Conservation (phyloP, 2,329 filamentous ascomycete genomes). For the Tolypocladium inflatum region DNA sequence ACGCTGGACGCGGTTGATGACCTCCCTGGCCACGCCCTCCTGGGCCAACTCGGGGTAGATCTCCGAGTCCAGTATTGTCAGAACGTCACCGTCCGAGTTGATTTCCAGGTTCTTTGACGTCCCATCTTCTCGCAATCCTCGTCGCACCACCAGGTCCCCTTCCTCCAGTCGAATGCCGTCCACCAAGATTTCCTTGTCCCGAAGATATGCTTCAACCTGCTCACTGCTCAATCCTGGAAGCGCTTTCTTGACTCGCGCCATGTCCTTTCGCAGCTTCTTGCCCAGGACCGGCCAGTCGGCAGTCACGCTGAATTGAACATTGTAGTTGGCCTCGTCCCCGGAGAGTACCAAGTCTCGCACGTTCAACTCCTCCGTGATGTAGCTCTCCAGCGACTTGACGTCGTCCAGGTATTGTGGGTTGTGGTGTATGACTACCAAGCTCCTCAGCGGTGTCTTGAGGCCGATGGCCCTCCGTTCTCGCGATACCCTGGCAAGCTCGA, state of each 20-base stretch:
- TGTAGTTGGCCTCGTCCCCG: conserved; percentile 81
- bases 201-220: conserved; percentile 71
- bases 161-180: conserved; percentile 77
- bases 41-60: conserved; percentile 77
- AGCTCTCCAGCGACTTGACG: conserved; percentile 73
- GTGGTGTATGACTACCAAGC: conserved; percentile 78
- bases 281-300: conserved; percentile 92
- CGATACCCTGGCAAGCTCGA: conserved; percentile 79
- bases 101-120: conserved; percentile 69
- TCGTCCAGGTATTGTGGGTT: conserved; percentile 79
- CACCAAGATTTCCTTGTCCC: conserved; percentile 65
- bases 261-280: conserved; percentile 96
- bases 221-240: conserved; percentile 69
- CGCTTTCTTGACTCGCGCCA: conserved; percentile 82
- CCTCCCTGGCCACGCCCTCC: conserved; percentile 82
- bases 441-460: conserved; percentile 85
- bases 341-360: conserved; percentile 77
- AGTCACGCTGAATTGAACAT: conserved; percentile 80
- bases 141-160: conserved; percentile 70
- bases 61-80: conserved; percentile 80
- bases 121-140: conserved; percentile 65
- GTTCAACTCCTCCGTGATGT: conserved; percentile 88
- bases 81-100: conserved; percentile 80
- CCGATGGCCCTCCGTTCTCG: conserved; percentile 78
- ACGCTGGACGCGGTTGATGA: conserved; percentile 87